phyloP scores from a whole-genome alignment of 2,329 filamentous ascomycete genomes.

The Botrytis galanthina region DNA sequence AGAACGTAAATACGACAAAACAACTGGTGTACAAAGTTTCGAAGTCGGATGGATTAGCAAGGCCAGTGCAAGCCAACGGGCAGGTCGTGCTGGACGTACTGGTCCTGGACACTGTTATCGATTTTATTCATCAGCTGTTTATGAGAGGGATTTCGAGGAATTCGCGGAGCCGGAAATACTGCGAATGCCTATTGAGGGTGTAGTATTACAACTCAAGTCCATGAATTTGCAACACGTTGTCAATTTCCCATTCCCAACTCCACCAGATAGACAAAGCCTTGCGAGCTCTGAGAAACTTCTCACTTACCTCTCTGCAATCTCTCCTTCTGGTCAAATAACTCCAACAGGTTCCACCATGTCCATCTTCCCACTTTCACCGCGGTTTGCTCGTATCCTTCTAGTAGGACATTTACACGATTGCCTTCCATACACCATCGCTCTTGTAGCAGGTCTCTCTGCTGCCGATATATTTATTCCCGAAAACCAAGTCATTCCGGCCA shows the following conservation, averaged over 20 bases:
- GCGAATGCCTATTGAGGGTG: conserved; percentile 85
- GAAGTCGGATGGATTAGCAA: conserved; percentile 97
- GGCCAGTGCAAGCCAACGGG: conserved; percentile 86
- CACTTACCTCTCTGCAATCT: conserved; percentile 79
- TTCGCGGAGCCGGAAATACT: conserved; percentile 87
- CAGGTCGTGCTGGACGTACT: conserved; percentile 91
- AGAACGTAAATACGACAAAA: conserved; percentile 83
- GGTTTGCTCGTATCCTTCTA: conserved; percentile 88
- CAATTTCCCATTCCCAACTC: conserved; percentile 95
- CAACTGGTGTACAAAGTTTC: conserved; percentile 91
- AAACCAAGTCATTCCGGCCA: conserved; percentile 66
- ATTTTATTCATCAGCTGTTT: conserved; percentile 91
- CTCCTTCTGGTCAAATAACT: conserved; percentile 70
- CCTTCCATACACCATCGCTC: conserved; percentile 78
- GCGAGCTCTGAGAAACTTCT: conserved; percentile 83
- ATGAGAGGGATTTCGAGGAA: conserved; percentile 81
- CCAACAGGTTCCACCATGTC: conserved; percentile 80
- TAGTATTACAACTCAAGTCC: conserved; percentile 89
- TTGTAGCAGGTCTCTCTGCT: conserved; percentile 85
- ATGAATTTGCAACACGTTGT: conserved; percentile 89
- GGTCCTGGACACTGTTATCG: conserved; percentile 95
- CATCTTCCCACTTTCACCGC: conserved; percentile 83
- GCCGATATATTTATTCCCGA: conserved; percentile 85
- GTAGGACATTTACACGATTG: conserved; percentile 81
- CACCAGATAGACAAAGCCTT: conserved; percentile 73